Percentiles rank a stretch among this genome's conserved stretches.
Evolutionary conservation across 164 flowering plant genomes (phyloP).

Genomic region (Protea cynaroides): DNA sequence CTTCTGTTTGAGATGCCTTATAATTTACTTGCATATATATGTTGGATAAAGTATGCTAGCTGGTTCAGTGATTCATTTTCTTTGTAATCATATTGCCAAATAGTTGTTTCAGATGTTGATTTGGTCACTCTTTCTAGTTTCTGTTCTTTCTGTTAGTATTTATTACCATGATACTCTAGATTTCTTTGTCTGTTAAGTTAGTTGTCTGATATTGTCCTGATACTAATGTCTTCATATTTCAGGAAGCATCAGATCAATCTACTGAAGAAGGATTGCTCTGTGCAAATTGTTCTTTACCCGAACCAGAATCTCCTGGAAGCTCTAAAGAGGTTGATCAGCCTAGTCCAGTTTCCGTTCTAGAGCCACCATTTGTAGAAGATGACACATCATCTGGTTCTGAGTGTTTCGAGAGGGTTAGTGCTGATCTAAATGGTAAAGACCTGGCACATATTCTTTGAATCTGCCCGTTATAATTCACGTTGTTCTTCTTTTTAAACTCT

Average conservation of each 20-base stretch:
- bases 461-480: not conserved
- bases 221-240: conserved; percentile 9
- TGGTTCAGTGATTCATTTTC: too few relatives aligned
- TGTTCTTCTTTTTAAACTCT: not conserved
- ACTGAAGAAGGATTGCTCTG: conserved; percentile 21
- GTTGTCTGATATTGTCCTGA: too few relatives aligned
- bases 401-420: conserved; percentile 73
- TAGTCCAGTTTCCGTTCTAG: conserved; percentile 79
- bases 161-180: too few relatives aligned
- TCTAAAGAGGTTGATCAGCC: conserved; percentile 69
- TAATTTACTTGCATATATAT: too few relatives aligned
- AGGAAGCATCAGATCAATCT: conserved; percentile 30
- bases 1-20: too few relatives aligned
- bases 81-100: too few relatives aligned
- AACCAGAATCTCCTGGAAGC: conserved; percentile 45
- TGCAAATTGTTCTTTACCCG: conserved; percentile 21
- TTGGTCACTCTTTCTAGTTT: too few relatives aligned
- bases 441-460: not conserved
- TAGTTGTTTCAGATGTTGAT: too few relatives aligned
- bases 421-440: conserved; percentile 65
- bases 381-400: conserved; percentile 64
- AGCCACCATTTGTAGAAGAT: conserved; percentile 60
- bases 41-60: too few relatives aligned
- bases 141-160: too few relatives aligned
- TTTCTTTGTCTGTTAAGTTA: too few relatives aligned